Evolutionary conservation across 2,329 filamentous ascomycete species (phyloP), one percentile per base, ranked within the genome.

Genomic region (Fusarium secorum): DNA sequence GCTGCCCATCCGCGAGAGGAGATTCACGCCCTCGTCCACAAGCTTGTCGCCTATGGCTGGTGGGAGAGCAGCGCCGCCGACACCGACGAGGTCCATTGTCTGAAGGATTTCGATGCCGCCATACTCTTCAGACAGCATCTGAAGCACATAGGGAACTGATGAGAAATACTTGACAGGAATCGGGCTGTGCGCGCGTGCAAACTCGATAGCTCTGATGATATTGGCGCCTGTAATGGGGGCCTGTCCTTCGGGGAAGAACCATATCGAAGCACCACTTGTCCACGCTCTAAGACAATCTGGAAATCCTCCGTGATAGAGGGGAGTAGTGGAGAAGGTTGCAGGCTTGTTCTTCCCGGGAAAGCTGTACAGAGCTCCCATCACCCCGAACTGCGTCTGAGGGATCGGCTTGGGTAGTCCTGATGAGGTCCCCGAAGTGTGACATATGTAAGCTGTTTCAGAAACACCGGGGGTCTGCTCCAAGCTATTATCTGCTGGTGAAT

Each of bases 361-460:
- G 5, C 77, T 77, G 11, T 88, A 87, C 1, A 90, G 80, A 0
- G 87, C 86, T 4, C 85, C 85, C 7, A 89, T 83, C 6, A 85
- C 87, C 15, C 82, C 86, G 81, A 11, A 91, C 5, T 90, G 5
- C 85, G 57, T 72, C 64, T 91, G 88, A 0, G 84, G 83, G 2
- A 91, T 90, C 1, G 88, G 87, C 64, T 91, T 91, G 1, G 89
- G 89, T 3, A 88, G 76, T 0, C 89, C 89, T 1, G 86, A 87
- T 0, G 89, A 90, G 5, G 90, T 91, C 1, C 89, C 89, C 2
- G 89, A 91, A 0, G 89, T 90, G 72, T 91, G 89, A 69, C 87
- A 85, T 28, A 89, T 79, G 75, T 89, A 91, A 0, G 89, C 88
- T 18, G 85, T 75, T 17, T 86, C 82, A 4, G 66, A 42, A 8